phyloP scores from a whole-genome alignment of 129 eudicot genomes.

The Flaveria bidentis region DNA sequence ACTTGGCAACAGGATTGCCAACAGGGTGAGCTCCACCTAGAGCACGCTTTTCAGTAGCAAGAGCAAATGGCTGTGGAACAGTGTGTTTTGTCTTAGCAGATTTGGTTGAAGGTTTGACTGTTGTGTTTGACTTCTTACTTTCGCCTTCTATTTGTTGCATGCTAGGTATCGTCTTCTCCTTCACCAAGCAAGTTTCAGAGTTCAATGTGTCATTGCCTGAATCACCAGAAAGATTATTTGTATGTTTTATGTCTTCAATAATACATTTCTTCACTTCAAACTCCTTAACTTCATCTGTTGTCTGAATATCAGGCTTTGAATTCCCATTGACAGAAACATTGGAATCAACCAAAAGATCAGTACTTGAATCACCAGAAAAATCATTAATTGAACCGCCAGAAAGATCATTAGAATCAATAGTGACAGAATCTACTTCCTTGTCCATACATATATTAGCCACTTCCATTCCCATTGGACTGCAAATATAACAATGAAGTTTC shows the following conservation, averaged over 20 bases:
- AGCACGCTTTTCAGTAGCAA: conserved; percentile 91
- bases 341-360: conserved; percentile 20
- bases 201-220: conserved; percentile 28
- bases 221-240: conserved; percentile 29
- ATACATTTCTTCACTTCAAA: conserved; percentile 61
- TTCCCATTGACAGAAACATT: conserved; percentile 29
- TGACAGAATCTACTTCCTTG: conserved; percentile 59
- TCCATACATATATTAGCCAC: conserved; percentile 56
- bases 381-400: conserved; percentile 37
- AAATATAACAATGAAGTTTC: conserved; percentile 16
- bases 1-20: conserved; percentile 41
- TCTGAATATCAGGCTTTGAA: conserved; percentile 25
- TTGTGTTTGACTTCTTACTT: conserved; percentile 39
- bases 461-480: conserved; percentile 66
- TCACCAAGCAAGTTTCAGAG: conserved; percentile 33
- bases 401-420: conserved; percentile 29
- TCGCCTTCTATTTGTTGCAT: conserved; percentile 43
- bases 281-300: conserved; percentile 48
- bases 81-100: conserved; percentile 62
- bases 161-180: conserved; percentile 48
- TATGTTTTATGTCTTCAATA: conserved; percentile 34
- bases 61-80: conserved; percentile 73
- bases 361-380: neutral
- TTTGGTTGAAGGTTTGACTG: conserved; percentile 43
- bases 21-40: conserved; percentile 52